Base-by-base conservation (phyloP, 768 basidiomycete genomes). In the Ephemerocybe angulata region DNA sequence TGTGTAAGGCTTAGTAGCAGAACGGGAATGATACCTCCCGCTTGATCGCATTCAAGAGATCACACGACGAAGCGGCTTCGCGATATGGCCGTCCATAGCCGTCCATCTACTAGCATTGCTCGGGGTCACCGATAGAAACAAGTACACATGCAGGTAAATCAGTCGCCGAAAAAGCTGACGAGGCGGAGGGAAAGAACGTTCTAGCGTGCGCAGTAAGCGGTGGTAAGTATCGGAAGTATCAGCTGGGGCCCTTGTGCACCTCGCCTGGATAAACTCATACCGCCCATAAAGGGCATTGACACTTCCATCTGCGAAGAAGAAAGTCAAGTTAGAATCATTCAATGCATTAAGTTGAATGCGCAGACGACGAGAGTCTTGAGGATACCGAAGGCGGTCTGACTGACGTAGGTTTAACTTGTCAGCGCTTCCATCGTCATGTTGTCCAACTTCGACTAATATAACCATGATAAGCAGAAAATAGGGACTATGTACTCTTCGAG, bases 391-490 rank as follows among this genome's bases (percentile, higher is more conserved):
- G 98, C 93, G 3, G 93, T 96, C 62, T 93, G 88, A n/a, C 97
- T 88, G 27, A 98, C 80, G 11, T 94, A 98, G 73, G n/a, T n/a
- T n/a, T n/a, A n/a, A n/a, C 95, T 98, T 1, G 95, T 88, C n/a
- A 98, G 96, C 27, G 92, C 88, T 72, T 99, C 97, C 90, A 99
- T 97, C 2, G 94, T 98, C 97, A 99, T 99, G 12, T 96, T n/a
- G 89, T 42, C 97, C 97, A 38, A 96, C 97, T 72, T 99, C 97
- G 65, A 98, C 95, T 97, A 29, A 19, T 1, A 53, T 46, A 49
- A 48, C 19, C 13, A 33, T 31, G 37, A n/a, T 35, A 28, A 21
- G 27, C 12, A n/a, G 17, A 3, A 41, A n/a, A 29, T 48, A 35
- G 29, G 28, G 41, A 28, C 6, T 21, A 81, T 92, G 53, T 62